Evolutionary conservation across 2,329 filamentous ascomycete genomes (phyloP), one percentile per base, ranked within the genome.

Genomic region (Fusarium nelsonii): DNA sequence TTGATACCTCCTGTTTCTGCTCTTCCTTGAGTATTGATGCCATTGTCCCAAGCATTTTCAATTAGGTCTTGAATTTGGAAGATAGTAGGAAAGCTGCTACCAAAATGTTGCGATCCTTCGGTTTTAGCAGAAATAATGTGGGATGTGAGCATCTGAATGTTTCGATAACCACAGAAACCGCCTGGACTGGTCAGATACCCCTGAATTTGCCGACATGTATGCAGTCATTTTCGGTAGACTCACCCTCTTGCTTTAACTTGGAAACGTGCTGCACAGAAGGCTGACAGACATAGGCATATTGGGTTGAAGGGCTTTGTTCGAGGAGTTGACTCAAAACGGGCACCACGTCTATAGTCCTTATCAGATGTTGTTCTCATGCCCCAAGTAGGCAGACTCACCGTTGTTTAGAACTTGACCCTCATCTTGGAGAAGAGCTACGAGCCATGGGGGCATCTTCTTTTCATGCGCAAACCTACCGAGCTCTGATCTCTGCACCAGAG

Each of bases 101-200:
- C 78, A 62, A 97, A 92, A 48, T 82, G 79, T 40, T 90, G 83
- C 63, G 85, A 79, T 0, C 91, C 92, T 14, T 83, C 79, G 14
- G 83, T 83, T 39, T 82, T 78, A 2, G 87, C 81, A 10, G 85
- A 86, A 61, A 90, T 87, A 20, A 97, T 88, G 76, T 93, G 94
- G 0, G 94, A 95, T 15, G 91, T 82, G 71, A 97, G 80, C 90
- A 97, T 97, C 77, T 98, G 96, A 33, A 97, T 97, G 75, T 97
- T 98, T 40, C 95, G 88, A 77, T 97, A 98, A 5, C 95, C 95
- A 76, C 95, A 98, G 77, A 98, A 98, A 8, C 93, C 92, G 23
- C 94, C 94, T 88, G 5, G 4, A 4, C 8, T 20, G 14, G 52
- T 69, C 12, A 71, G 54, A 50, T 34, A n/a, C 26, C 30, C 18